Evolutionary conservation across 2,329 filamentous ascomycete species (phyloP).

Genomic region (Hymenoscyphus linearis): DNA sequence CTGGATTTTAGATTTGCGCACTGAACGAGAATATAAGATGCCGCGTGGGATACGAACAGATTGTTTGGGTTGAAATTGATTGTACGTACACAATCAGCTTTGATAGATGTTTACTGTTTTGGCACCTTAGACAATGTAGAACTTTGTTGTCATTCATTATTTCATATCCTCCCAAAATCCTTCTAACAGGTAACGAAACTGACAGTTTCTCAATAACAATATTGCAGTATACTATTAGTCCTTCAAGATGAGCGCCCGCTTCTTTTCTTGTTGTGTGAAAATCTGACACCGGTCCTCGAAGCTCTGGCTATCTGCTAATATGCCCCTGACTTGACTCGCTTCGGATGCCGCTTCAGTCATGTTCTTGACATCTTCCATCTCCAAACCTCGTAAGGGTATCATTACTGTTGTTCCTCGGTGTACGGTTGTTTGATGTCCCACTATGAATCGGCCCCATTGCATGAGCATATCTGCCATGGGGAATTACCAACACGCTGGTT

Average conservation of each 20-base stretch:
- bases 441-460: slow-evolving; percentile 2
- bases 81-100: no score
- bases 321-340: slow-evolving; percentile 2
- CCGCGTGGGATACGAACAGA: not conserved
- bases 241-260: no score
- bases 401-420: not conserved
- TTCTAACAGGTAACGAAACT: no score
- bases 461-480: not conserved
- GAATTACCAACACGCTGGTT: not conserved
- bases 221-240: no score
- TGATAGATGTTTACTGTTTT: no score
- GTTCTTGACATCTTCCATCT: not conserved
- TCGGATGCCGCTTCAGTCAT: not conserved
- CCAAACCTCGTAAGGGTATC: not conserved
- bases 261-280: no score
- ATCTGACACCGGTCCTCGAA: not conserved
- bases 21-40: not conserved
- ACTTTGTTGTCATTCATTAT: no score
- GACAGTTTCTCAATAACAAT: no score
- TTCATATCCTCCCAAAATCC: no score
- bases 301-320: not conserved
- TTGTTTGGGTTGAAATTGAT: no score
- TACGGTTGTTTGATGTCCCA: not conserved
- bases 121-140: no score
- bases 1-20: slow-evolving; percentile 22